These are phyloP conservation scores for Pittosporum tobira DNA, from an alignment of 129 eudicot species.

Conservation along the genomic window DNA sequence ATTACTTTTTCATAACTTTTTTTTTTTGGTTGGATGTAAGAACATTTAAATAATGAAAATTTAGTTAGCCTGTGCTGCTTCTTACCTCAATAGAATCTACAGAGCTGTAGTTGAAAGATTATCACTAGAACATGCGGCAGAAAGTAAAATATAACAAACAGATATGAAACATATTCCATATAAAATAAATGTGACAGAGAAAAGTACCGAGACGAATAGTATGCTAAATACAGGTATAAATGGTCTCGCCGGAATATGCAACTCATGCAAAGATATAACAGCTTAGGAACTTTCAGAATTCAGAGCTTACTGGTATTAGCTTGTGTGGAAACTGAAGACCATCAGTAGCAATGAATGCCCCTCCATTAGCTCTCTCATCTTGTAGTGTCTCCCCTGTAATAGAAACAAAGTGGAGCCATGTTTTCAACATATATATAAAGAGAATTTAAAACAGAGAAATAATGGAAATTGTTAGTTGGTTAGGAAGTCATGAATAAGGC, in stretches of 20 bases:
- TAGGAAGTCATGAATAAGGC: slow-evolving; percentile 1
- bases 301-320: slow-evolving; percentile 71
- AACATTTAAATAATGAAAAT: no score
- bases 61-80: no score
- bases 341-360: slow-evolving; percentile 69
- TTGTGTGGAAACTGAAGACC: slow-evolving; percentile 91
- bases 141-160: background rate
- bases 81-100: no score
- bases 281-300: slow-evolving; percentile 11
- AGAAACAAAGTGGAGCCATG: background rate
- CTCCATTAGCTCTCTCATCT: slow-evolving; percentile 93
- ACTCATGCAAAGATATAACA: background rate
- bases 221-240: no score
- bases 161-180: no score
- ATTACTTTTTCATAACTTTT: no score
- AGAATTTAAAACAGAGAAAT: background rate
- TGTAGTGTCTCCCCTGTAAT: slow-evolving; percentile 89
- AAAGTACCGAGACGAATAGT: no score
- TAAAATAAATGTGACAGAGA: no score
- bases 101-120: background rate
- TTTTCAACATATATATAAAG: background rate
- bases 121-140: background rate
- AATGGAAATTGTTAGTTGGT: background rate
- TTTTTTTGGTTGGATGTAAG: no score
- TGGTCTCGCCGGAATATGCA: background rate